Conservation (phyloP, 192 early-diverging fungal genomes). For the Rhizoclosmatium globosum region DNA sequence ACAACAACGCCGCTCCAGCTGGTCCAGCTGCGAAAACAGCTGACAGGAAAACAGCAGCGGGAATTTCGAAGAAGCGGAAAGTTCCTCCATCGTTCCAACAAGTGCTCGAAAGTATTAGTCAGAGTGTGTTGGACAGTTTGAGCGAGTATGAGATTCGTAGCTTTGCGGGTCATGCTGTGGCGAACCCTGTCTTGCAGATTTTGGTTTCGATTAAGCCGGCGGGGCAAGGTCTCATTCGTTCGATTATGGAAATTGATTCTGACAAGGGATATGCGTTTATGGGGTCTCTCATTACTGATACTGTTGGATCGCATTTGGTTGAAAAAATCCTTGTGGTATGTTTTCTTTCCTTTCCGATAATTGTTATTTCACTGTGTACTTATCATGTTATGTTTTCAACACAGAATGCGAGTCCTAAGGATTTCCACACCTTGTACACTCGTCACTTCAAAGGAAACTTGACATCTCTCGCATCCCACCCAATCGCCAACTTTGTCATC, state of each 20-base stretch:
- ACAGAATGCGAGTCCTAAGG: constrained; percentile 54
- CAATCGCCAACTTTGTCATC: constrained; percentile 85
- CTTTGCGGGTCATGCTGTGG: constrained; percentile 71
- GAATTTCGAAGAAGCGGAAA: constrained; percentile 33
- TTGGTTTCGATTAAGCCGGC: constrained; percentile 29
- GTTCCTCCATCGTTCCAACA: constrained; percentile 73
- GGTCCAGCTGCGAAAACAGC: constrained; percentile 9
- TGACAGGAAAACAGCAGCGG: constrained; percentile 7
- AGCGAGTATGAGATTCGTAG: constrained; percentile 61
- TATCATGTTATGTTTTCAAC: constrained; percentile 22
- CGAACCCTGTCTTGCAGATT: constrained; percentile 75
- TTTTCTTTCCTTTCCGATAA: background rate
- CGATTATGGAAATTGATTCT: constrained; percentile 26
- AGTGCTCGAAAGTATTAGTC: constrained; percentile 62
- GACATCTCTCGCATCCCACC: constrained; percentile 69
- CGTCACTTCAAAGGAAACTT: constrained; percentile 71
- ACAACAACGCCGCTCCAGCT: constrained; percentile 32
- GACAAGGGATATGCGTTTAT: constrained; percentile 45
- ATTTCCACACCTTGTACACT: constrained; percentile 72
- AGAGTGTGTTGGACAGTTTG: constrained; percentile 45
- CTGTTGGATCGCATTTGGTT: constrained; percentile 81
- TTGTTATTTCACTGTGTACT: background rate
- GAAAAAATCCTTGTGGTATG: constrained; percentile 65
- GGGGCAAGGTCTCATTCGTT: constrained; percentile 20
- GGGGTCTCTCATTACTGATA: constrained; percentile 66